Conservation (phyloP, 129 eudicot species). For the Dittrichia graveolens region DNA sequence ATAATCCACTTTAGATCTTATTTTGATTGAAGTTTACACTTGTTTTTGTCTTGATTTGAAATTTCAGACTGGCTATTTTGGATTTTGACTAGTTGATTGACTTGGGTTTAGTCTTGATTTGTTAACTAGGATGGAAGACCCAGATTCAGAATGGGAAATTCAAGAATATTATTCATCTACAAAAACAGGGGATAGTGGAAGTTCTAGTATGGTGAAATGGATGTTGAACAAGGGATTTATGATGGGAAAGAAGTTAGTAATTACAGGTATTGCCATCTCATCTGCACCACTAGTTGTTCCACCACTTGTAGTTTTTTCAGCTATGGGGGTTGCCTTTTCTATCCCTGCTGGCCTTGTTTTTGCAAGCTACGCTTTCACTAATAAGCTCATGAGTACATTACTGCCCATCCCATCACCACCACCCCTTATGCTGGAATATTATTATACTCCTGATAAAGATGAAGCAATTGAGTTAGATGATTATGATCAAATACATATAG, state of each 20-base stretch:
- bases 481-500: slow-evolving; percentile 1
- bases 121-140: slow-evolving; percentile 52
- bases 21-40: neutral
- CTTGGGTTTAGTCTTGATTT: no score
- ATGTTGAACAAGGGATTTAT: slow-evolving; percentile 45
- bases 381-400: slow-evolving; percentile 65
- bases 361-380: slow-evolving; percentile 62
- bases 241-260: slow-evolving; percentile 53
- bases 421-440: slow-evolving; percentile 27
- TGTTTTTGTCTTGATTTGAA: neutral
- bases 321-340: slow-evolving; percentile 65
- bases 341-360: slow-evolving; percentile 68
- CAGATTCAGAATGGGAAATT: slow-evolving; percentile 44
- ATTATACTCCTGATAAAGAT: slow-evolving; percentile 19
- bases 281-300: slow-evolving; percentile 82
- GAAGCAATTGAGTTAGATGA: slow-evolving; percentile 22
- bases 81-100: no score
- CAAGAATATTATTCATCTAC: slow-evolving; percentile 25
- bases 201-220: slow-evolving; percentile 41
- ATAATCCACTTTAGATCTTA: no score
- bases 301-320: slow-evolving; percentile 68
- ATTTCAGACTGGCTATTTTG: neutral
- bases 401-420: slow-evolving; percentile 40
- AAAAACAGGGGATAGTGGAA: slow-evolving; percentile 17
- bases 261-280: slow-evolving; percentile 63